Conservation (phyloP, 2,329 filamentous ascomycete species). For the Fusarium vanettenii region DNA sequence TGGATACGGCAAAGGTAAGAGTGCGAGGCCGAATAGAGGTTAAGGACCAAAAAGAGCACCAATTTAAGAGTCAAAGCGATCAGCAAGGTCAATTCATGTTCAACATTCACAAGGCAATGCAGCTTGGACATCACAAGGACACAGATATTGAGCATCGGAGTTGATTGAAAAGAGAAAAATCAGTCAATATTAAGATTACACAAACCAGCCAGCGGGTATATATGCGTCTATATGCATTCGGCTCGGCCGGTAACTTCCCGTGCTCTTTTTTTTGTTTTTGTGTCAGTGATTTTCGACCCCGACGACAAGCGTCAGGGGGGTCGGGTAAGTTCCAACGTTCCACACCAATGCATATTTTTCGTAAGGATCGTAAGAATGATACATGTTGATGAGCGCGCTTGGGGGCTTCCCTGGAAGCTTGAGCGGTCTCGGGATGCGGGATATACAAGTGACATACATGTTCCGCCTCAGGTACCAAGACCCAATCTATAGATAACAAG, state of each 20-base stretch:
- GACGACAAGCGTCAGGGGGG: constrained; percentile 20
- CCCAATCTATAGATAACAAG: constrained; percentile 43
- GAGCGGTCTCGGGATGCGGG: constrained; percentile 28
- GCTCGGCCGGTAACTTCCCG: constrained; percentile 40
- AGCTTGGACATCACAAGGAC: background rate
- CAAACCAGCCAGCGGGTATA: constrained; percentile 49
- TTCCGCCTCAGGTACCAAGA: constrained; percentile 42
- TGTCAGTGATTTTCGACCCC: constrained; percentile 31
- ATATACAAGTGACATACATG: constrained; percentile 42
- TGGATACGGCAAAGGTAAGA: background rate
- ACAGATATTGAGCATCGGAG: constrained; percentile 10
- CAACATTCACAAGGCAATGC: background rate
- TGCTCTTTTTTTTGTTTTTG: constrained; percentile 39
- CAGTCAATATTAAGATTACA: constrained; percentile 48
- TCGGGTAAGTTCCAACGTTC: constrained; percentile 35
- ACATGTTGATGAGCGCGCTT: constrained; percentile 44
- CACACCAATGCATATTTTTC: constrained; percentile 53
- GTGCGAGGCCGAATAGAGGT: background rate
- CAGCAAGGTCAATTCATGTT: background rate
- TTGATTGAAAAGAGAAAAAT: constrained; percentile 39
- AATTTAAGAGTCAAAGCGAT: background rate
- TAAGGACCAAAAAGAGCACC: background rate
- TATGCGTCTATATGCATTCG: constrained; percentile 45
- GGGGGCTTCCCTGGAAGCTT: constrained; percentile 31
- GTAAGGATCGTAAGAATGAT: constrained; percentile 70